Evolutionary conservation across 768 basidiomycete species (phyloP).

Genomic region (Megacollybia marginata): DNA sequence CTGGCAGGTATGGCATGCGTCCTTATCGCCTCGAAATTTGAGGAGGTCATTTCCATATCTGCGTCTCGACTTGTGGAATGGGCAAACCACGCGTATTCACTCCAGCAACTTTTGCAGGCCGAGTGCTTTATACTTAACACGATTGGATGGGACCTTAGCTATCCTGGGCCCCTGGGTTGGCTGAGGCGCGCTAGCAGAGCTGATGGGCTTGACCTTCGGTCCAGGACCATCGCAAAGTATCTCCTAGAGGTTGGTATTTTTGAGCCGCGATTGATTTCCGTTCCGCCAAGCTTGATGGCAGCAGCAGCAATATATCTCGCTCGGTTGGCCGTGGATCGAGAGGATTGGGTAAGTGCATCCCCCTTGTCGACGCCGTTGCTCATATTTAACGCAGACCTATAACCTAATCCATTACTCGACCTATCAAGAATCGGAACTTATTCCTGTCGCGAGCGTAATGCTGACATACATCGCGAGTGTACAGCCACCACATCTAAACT

Average conservation of each 20-base stretch:
- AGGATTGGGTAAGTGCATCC: conserved; percentile 74
- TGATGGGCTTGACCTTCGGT: conserved; percentile 90
- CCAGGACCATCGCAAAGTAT: conserved; percentile 89
- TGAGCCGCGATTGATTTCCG: conserved; percentile 78
- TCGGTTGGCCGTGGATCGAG: conserved; percentile 68
- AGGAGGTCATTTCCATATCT: conserved; percentile 90
- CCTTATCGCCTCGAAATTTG: conserved; percentile 92
- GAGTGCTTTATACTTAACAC: conserved; percentile 93
- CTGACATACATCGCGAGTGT: conserved; percentile 70
- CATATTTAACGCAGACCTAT: conserved; percentile 40
- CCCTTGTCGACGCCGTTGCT: not conserved
- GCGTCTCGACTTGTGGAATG: conserved; percentile 84
- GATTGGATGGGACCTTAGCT: conserved; percentile 87
- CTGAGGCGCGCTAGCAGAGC: conserved; percentile 91
- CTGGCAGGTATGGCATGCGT: conserved; percentile 92
- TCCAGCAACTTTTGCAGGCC: conserved; percentile 56
- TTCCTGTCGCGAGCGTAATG: conserved; percentile 91
- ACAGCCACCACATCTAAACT: conserved; percentile 65
- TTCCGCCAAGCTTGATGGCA: conserved; percentile 80
- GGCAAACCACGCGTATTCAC: conserved; percentile 82
- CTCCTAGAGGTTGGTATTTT: conserved; percentile 87
- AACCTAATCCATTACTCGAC: conserved; percentile 91
- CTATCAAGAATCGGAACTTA: conserved; percentile 78
- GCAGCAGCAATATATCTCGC: conserved; percentile 91
- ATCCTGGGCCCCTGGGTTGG: conserved; percentile 93